Evolutionary conservation across 2,329 filamentous ascomycete species (phyloP), one percentile per base, ranked within the genome.

Genomic region (Plectosphaerella plurivora): DNA sequence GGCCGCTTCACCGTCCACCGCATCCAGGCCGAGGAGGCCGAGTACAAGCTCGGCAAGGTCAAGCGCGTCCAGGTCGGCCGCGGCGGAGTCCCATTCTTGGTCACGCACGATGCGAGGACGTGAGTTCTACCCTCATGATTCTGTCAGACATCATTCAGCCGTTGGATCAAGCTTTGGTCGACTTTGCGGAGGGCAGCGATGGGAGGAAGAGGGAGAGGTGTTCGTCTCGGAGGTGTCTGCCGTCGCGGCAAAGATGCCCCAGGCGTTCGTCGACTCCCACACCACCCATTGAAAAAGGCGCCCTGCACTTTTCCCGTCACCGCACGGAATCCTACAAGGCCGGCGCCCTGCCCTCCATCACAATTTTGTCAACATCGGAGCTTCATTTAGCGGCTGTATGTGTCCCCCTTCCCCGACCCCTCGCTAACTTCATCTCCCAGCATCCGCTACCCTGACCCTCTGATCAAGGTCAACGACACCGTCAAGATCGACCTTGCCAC

Each of bases 51-150:
- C 69, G 92, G 92, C 84, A 99, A 97, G 86, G 94, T 99, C 83
- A 97, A 97, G 90, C 89, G 93, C 72, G 94, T 99, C 60, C 94
- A 99, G 84, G 86, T 99, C 70, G 94, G 94, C 84, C 93, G 91
- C 80, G 95, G 94, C 81, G 94, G 92, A 83, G 96, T 99, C 87
- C 94, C 94, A 95, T 99, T 96, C 92, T 97, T 97, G 91, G 94
- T 99, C 90, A 99, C 94, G 92, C 94, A 99, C 90, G 94, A 99
- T 94, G 94, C 94, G 82, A 89, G 94, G 91, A 99, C 94, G 93
- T 99, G 84, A 96, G 93, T 97, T 39, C 28, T 52, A 12, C 44
- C 50, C 24, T 48, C 48, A 47, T 45, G 42, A 37, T 54, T 88
- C 84, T 88, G 80, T 85, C 81, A 84, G 80, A 89, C 88, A 91